A percentile compares a stretch with the other conserved stretches of the same genome.
Conservation (phyloP, 2,329 filamentous ascomycete genomes). For the Aureobasidium sp. region DNA sequence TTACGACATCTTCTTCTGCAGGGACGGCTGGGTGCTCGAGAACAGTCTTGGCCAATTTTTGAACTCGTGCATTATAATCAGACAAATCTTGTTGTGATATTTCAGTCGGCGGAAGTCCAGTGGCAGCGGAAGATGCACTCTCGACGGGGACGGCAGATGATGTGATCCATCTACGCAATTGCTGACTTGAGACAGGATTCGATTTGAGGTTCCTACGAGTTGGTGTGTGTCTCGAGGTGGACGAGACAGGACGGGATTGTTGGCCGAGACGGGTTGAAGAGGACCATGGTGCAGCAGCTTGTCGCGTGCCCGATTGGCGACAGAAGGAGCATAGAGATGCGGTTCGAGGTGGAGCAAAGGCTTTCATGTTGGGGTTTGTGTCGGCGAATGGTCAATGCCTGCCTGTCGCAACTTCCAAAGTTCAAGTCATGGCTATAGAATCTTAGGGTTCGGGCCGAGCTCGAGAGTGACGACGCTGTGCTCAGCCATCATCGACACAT, state of each 20-base stretch:
- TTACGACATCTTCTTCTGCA: constrained; percentile 14
- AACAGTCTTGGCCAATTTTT: constrained; percentile 10
- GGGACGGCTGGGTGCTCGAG: constrained; percentile 15
- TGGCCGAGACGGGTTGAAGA: not conserved
- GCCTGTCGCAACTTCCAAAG: not conserved
- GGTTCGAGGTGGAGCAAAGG: not conserved
- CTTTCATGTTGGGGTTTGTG: constrained; percentile 4
- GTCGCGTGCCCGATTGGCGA: not conserved
- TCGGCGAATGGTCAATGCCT: not conserved
- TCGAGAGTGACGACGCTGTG: not conserved
- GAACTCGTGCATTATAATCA: constrained; percentile 11
- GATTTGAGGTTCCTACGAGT: not conserved
- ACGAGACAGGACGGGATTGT: not conserved
- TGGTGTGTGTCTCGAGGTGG: not conserved
- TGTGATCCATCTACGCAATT: not conserved
- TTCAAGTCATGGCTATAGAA: not conserved
- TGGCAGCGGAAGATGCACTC: not conserved
- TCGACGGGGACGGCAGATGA: not conserved
- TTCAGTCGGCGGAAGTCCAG: not conserved
- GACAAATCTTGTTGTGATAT: constrained; percentile 11
- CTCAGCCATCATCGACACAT: constrained; percentile 1
- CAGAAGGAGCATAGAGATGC: not conserved
- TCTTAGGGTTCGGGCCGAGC: not conserved
- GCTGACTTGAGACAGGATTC: not conserved
- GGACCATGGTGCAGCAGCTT: not conserved